Conservation (phyloP, 2,329 filamentous ascomycete genomes). For the Sodiomyces alkalinus region DNA sequence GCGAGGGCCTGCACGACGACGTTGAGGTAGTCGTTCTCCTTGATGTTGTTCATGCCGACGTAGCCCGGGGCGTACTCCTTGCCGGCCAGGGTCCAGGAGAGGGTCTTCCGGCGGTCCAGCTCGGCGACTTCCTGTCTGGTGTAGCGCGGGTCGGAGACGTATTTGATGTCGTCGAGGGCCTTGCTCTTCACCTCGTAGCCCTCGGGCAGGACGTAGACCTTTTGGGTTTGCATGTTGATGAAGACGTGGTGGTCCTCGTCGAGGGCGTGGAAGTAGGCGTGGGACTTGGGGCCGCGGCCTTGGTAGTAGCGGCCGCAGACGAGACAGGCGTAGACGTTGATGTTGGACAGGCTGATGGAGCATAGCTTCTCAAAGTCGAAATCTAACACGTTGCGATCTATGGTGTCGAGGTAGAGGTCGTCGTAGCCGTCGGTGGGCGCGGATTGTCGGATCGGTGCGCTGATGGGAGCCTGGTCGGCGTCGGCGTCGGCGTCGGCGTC, state of each 20-base stretch:
- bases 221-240: constrained; percentile 91
- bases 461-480: constrained; percentile 20
- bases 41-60: constrained; percentile 99
- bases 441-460: constrained; percentile 48
- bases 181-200: constrained; percentile 94
- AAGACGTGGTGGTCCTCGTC: constrained; percentile 95
- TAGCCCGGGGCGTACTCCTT: constrained; percentile 86
- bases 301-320: constrained; percentile 98
- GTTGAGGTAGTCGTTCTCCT: constrained; percentile 97
- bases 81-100: constrained; percentile 61
- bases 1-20: constrained; percentile 84
- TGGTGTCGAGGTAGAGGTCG: constrained; percentile 94
- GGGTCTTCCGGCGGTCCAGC: constrained; percentile 48
- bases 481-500: constrained; percentile 25
- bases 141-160: constrained; percentile 84
- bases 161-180: constrained; percentile 94
- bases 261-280: constrained; percentile 94
- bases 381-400: constrained; percentile 82
- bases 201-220: constrained; percentile 83
- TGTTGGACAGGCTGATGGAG: constrained; percentile 89
- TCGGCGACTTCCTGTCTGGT: constrained; percentile 64
- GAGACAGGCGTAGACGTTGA: constrained; percentile 96
- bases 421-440: constrained; percentile 79
- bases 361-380: constrained; percentile 99
- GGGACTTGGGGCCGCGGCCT: constrained; percentile 80